These are phyloP conservation scores for Acanthamoeba healyi DNA, from an alignment of 208 protist species.

Conservation along the genomic window DNA sequence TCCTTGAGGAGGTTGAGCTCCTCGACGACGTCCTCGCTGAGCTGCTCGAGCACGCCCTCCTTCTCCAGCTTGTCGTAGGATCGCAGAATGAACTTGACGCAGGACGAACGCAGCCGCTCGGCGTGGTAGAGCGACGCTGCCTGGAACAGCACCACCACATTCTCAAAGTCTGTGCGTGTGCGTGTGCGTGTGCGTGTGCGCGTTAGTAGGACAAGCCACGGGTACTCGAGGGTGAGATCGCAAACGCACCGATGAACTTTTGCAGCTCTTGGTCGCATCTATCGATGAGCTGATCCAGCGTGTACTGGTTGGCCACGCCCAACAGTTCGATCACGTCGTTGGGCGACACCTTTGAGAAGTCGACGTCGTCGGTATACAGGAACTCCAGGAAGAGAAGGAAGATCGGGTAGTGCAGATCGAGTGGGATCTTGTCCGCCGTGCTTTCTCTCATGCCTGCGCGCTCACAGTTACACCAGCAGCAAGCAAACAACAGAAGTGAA, in stretches of 20 bases:
- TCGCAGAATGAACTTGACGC: slow-evolving; percentile 50
- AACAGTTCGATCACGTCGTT: slow-evolving; percentile 56
- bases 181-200: not conserved
- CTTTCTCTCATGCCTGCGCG: slow-evolving; percentile 64
- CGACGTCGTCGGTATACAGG: slow-evolving; percentile 54
- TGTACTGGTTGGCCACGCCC: slow-evolving; percentile 60
- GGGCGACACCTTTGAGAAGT: slow-evolving; percentile 42
- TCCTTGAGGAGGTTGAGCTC: slow-evolving; percentile 47
- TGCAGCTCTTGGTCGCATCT: slow-evolving; percentile 4
- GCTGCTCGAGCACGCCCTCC: slow-evolving; percentile 22
- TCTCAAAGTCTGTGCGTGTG: slow-evolving; percentile 20
- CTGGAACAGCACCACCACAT: slow-evolving; percentile 65
- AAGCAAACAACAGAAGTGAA: not conserved
- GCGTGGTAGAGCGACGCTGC: slow-evolving; percentile 53
- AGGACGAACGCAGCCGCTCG: not conserved
- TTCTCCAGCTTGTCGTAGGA: slow-evolving; percentile 61
- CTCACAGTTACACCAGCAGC: not conserved
- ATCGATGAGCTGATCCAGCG: slow-evolving; percentile 5
- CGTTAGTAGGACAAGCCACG: not conserved
- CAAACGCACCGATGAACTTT: not conserved
- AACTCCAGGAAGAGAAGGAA: slow-evolving; percentile 58
- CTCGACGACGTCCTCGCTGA: slow-evolving; percentile 51
- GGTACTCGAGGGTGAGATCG: not conserved
- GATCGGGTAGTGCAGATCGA: slow-evolving; percentile 41
- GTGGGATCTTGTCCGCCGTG: slow-evolving; percentile 8